Evolutionary conservation across 1,284 basidiomycete genomes (phyloP).

Genomic region (Ganoderma meredithae): DNA sequence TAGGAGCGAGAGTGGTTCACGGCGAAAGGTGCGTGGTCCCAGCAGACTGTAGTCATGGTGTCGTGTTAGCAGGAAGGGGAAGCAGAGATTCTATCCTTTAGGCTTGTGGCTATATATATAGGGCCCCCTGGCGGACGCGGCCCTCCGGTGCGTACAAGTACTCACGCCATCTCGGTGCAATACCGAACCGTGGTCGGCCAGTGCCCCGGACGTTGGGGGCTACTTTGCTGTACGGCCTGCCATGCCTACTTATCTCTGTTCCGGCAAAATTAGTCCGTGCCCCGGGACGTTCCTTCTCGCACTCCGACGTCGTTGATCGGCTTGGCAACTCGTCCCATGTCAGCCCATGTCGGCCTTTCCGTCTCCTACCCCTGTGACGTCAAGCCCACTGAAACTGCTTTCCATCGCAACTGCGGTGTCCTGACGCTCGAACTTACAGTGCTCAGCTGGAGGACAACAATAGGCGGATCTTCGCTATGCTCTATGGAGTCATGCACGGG

Average conservation of each 20-base stretch:
- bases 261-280: neutral
- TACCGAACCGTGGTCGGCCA: neutral
- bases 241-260: neutral
- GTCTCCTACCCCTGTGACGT: neutral
- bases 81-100: neutral
- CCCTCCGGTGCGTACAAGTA: neutral
- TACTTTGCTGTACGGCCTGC: neutral
- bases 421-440: no score
- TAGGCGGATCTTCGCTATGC: neutral
- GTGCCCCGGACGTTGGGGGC: neutral
- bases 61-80: neutral
- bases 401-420: neutral
- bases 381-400: neutral
- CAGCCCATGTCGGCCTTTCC: neutral
- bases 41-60: neutral
- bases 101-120: neutral
- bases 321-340: neutral
- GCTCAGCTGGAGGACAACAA: no score
- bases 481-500: neutral
- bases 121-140: neutral
- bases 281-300: neutral
- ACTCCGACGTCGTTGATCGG: neutral
- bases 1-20: neutral
- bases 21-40: neutral
- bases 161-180: neutral